Base-by-base conservation (phyloP, 2,329 filamentous ascomycete species). In the Akanthomyces lecanii region DNA sequence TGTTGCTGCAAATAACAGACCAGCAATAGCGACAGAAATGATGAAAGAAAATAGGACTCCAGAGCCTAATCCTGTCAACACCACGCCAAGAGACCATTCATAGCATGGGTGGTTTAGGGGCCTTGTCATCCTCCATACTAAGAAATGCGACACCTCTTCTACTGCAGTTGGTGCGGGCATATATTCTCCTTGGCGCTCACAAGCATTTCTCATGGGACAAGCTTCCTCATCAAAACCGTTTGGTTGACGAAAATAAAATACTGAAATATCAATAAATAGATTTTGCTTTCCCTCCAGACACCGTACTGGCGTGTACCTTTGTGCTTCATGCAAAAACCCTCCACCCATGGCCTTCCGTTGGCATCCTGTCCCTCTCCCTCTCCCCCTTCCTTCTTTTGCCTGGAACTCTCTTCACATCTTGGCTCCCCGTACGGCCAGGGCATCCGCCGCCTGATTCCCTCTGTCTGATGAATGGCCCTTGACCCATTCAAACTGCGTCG, bases 391-490 rank as follows among this genome's bases (percentile, higher is more conserved):
- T 47, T 47, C 44, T 25, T 47, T 25, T 21, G 44, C 23, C 14
- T 47, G n/a, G 6, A 5, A 18, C 47, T 25, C 11, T 47, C 54
- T 12, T 61, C 21, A 62, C 70, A 73, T 73, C 55, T 68, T 74
- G 6, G 76, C 74, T 3, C 77, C 77, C 28, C 67, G 65, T 40
- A 91, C 88, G 1, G 93, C 93, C 65, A 97, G 78, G 65, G 75
- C 75, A 78, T 98, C 94, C 1, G 95, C 95, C 14, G 86, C 89
- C 51, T 86, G 81, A 70, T 98, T 98, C 1, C 94, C 93, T 4
- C 78, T 74, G 67, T 91, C 81, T 51, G 81, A 81, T 30, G 82
- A 82, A 73, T 99, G 95, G 0, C 92, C 95, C 76, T 96, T 97
- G 53, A 97, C 87, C 93, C 93, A 98, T 66, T 87, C 82, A 70